phyloP scores from a whole-genome alignment of 495 filamentous ascomycete species.

The Penicillium pancosmium region DNA sequence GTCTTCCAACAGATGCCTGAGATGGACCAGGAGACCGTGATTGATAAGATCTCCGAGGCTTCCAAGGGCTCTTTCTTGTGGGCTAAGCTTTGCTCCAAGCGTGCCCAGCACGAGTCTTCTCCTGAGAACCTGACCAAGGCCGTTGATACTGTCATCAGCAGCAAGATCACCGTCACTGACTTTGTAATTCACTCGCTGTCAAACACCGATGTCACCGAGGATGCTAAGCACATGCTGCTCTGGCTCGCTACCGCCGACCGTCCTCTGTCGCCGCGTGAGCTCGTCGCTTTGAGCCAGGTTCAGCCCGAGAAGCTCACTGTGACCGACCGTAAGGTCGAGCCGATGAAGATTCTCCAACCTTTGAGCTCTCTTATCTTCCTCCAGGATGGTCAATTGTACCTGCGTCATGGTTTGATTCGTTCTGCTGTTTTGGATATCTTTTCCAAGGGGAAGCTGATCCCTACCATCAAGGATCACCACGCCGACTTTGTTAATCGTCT shows the following conservation, averaged over 20 bases:
- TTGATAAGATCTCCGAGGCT: conserved; percentile 39
- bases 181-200: conserved; percentile 29
- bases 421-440: conserved; percentile 33
- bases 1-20: conserved; percentile 23
- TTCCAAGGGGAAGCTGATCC: conserved; percentile 30
- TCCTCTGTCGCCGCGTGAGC: conserved; percentile 32
- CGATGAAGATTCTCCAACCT: conserved; percentile 25
- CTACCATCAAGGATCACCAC: conserved; percentile 34
- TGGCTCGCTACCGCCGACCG: conserved; percentile 40
- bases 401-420: conserved; percentile 38
- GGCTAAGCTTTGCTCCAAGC: conserved; percentile 41
- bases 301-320: conserved; percentile 34
- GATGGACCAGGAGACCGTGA: conserved; percentile 32
- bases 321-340: conserved; percentile 25
- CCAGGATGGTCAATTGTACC: conserved; percentile 37
- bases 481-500: conserved; percentile 35
- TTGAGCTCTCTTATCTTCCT: conserved; percentile 32
- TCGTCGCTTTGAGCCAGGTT: conserved; percentile 30
- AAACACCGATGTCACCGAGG: conserved; percentile 26
- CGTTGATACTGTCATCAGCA: conserved; percentile 26
- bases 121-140: conserved; percentile 29
- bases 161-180: conserved; percentile 31
- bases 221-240: conserved; percentile 31
- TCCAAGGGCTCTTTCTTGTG: conserved; percentile 41
- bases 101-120: conserved; percentile 25